These are phyloP conservation scores for Ailanthus altissimus DNA, from an alignment of 345 rosid genomes.

Conservation along the genomic window DNA sequence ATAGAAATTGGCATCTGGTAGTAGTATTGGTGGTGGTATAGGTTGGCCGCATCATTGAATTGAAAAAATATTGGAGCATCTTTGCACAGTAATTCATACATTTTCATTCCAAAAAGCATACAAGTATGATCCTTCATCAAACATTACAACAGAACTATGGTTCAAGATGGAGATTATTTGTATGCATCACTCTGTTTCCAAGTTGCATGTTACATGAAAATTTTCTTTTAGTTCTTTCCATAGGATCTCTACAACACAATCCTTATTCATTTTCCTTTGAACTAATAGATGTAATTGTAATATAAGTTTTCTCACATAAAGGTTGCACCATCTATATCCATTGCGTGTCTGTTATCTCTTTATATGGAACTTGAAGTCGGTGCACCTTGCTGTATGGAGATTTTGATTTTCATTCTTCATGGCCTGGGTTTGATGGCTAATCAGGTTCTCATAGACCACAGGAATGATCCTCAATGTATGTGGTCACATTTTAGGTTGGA, in stretches of 20 bases:
- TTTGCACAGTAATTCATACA: background rate
- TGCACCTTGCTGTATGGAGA: conserved; percentile 6
- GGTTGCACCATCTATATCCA: background rate
- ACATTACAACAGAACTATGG: background rate
- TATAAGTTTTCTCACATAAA: background rate
- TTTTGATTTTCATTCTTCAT: too few species aligned
- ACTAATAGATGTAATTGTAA: background rate
- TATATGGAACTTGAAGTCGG: background rate
- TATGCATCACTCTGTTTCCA: background rate
- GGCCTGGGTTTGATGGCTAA: too few species aligned
- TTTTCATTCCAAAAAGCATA: background rate
- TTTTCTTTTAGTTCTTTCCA: background rate
- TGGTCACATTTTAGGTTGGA: too few species aligned
- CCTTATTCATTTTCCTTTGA: background rate
- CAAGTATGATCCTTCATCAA: background rate
- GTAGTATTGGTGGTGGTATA: background rate
- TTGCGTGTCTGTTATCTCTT: background rate
- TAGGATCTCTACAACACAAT: background rate
- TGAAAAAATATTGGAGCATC: background rate
- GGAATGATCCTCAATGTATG: too few species aligned
- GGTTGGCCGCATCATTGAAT: background rate
- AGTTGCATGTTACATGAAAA: background rate
- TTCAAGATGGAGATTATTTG: background rate
- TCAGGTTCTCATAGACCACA: too few species aligned
- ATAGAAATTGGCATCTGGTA: background rate